phyloP scores from a whole-genome alignment of 2,329 filamentous ascomycete species.

The Apiospora koreana region DNA sequence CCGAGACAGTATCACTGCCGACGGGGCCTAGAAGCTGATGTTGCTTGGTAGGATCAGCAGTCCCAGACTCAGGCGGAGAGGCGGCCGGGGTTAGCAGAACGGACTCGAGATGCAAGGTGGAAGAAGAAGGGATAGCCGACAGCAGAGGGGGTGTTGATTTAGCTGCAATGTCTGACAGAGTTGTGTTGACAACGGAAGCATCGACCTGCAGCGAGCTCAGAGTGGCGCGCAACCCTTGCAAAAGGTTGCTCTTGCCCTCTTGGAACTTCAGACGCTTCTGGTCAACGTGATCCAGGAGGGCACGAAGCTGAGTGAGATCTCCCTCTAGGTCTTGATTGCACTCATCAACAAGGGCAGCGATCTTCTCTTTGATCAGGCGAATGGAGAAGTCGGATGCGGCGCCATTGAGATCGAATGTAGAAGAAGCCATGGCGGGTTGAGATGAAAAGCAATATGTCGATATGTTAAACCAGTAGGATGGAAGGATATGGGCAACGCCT shows the following conservation, averaged over 20 bases:
- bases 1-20: not conserved
- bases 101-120: not conserved
- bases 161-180: slow-evolving; percentile 4
- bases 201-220: not conserved
- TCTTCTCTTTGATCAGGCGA: not conserved
- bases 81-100: not conserved
- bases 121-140: not conserved
- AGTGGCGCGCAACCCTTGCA: not conserved
- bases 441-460: not conserved
- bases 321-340: not conserved
- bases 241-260: not conserved
- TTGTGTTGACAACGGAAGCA: not conserved
- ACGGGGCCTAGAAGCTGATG: not conserved
- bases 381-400: not conserved
- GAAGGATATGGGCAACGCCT: not conserved
- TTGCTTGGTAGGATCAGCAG: not conserved
- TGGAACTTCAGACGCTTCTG: not conserved
- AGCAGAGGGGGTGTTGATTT: not conserved
- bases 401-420: not conserved
- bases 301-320: not conserved
- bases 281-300: not conserved
- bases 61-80: not conserved
- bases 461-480: not conserved
- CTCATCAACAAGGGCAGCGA: not conserved
- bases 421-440: not conserved